These are phyloP conservation scores for Fraxinus quadrangulata DNA, from an alignment of 257 asterid species.

Conservation along the genomic window DNA sequence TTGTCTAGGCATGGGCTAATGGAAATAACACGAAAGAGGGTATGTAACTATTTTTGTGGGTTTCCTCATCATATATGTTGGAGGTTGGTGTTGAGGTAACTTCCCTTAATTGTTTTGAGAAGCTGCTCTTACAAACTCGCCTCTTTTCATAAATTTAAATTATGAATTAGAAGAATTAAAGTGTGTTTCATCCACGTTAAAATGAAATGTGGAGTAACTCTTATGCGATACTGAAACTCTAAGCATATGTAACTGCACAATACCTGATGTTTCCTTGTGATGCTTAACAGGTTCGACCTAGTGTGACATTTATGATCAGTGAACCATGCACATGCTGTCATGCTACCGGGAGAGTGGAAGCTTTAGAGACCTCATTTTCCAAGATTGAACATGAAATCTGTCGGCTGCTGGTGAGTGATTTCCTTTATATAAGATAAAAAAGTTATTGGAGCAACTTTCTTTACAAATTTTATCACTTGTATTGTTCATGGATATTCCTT, in stretches of 20 bases:
- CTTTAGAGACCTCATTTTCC: constrained; percentile 89
- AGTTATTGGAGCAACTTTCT: constrained; percentile 10
- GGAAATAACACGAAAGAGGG: constrained; percentile 98
- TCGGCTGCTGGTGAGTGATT: constrained; percentile 61
- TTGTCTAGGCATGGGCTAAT: constrained; percentile 90
- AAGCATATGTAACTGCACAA: constrained; percentile 19
- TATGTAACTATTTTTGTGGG: constrained; percentile 32
- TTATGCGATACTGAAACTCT: constrained; percentile 13
- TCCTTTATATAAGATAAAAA: background rate
- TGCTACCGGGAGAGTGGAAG: constrained; percentile 96
- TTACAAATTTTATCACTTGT: background rate
- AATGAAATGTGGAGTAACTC: background rate
- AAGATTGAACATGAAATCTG: constrained; percentile 91
- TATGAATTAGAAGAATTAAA: background rate
- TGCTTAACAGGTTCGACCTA: constrained; percentile 83
- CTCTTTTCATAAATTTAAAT: background rate
- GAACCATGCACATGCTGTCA: constrained; percentile 93
- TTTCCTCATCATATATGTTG: background rate
- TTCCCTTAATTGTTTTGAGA: background rate
- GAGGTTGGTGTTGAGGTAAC: background rate
- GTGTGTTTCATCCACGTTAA: background rate
- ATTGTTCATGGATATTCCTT: constrained; percentile 10
- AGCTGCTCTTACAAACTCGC: background rate
- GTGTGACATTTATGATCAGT: constrained; percentile 94
- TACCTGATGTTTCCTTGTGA: constrained; percentile 16